Conservation (phyloP, 768 basidiomycete genomes). For the Tubosaeta sp. region DNA sequence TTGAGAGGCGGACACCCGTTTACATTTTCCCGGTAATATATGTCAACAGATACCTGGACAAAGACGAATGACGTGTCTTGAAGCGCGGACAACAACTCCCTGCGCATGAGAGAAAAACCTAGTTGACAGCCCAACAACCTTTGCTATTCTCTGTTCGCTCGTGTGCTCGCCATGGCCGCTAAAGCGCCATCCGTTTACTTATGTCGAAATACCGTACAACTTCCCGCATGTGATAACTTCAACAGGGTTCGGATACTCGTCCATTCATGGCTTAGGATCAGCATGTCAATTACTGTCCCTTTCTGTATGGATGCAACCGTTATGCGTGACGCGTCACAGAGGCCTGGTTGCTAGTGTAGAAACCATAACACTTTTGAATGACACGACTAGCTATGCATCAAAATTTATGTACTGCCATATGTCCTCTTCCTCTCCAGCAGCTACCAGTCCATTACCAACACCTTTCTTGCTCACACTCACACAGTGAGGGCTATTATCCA, state of each 20-base stretch:
- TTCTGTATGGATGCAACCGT: no score
- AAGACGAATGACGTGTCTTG: constrained; percentile 56
- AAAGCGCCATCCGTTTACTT: constrained; percentile 46
- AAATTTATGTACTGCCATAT: no score
- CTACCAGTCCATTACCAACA: no score
- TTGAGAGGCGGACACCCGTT: constrained; percentile 67
- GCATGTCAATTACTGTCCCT: constrained; percentile 33
- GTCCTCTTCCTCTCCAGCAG: no score
- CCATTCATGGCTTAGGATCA: background rate
- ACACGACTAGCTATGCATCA: no score
- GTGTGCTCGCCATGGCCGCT: constrained; percentile 37
- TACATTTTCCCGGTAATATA: constrained; percentile 43
- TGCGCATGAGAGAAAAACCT: constrained; percentile 31
- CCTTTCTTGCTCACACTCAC: no score
- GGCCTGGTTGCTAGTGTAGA: no score
- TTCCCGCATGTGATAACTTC: constrained; percentile 53
- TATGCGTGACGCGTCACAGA: no score
- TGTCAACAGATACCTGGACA: constrained; percentile 30
- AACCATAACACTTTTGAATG: no score
- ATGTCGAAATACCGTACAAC: constrained; percentile 70
- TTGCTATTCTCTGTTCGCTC: background rate
- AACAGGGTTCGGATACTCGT: background rate
- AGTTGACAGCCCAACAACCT: background rate
- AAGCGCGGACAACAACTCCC: constrained; percentile 50
- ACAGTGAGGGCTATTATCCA: no score